Percentiles rank a stretch among this genome's conserved stretches.
Evolutionary conservation across 495 filamentous ascomycete genomes (phyloP).

Genomic region (Penicillium malachiteum): DNA sequence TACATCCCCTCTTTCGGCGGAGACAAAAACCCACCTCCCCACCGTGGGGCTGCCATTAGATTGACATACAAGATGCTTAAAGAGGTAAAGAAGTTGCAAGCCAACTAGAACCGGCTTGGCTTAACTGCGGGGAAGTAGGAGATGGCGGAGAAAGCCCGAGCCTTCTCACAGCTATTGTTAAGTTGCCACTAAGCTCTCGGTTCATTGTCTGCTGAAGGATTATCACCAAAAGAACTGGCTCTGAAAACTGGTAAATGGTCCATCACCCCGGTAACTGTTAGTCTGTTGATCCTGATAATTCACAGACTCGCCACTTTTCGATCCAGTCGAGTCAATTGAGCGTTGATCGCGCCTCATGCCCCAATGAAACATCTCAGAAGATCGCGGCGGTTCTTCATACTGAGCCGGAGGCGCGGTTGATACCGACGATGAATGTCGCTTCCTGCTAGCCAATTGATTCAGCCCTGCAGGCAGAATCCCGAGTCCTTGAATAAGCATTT

Average conservation of each 20-base stretch:
- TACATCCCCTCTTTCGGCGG: too few species aligned
- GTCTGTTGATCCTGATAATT: not conserved
- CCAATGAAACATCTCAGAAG: not conserved
- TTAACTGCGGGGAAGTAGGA: too few species aligned
- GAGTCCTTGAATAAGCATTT: not conserved
- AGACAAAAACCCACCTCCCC: too few species aligned
- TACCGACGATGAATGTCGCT: too few species aligned
- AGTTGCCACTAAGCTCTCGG: not conserved
- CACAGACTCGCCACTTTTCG: not conserved
- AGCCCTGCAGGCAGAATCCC: not conserved
- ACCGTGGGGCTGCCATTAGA: too few species aligned
- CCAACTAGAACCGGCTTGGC: too few species aligned
- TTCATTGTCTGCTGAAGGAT: too few species aligned
- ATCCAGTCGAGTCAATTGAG: not conserved
- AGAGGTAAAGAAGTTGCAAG: too few species aligned
- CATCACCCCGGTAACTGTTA: conserved; percentile 32
- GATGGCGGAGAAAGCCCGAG: too few species aligned
- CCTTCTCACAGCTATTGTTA: too few species aligned
- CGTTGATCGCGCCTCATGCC: not conserved
- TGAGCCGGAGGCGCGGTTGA: too few species aligned
- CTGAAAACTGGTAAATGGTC: conserved; percentile 37
- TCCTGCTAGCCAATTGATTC: not conserved
- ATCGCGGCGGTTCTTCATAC: not conserved
- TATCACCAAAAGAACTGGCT: conserved; percentile 39
- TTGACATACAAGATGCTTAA: too few species aligned